Conservation (phyloP, 2,329 filamentous ascomycete genomes). For the Clarireedia paspali region DNA sequence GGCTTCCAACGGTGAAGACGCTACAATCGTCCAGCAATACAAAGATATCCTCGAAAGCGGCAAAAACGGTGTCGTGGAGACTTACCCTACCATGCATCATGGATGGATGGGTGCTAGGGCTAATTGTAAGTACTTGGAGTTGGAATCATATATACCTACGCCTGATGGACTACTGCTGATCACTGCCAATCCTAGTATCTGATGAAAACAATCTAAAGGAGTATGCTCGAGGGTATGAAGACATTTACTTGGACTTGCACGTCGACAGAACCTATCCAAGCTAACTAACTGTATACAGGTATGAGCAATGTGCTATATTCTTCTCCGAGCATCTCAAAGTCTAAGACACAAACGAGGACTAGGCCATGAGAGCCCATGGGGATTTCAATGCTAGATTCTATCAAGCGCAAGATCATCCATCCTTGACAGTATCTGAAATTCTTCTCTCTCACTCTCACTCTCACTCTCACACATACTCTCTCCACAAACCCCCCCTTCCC, state of each 20-base stretch:
- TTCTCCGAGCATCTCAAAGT: not conserved
- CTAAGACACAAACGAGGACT: not conserved
- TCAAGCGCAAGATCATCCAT: not conserved
- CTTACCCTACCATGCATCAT: conserved; percentile 20
- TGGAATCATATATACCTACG: not conserved
- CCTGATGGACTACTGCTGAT: not conserved
- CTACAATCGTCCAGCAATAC: conserved; percentile 35
- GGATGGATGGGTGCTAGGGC: conserved; percentile 41
- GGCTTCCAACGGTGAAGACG: conserved; percentile 42
- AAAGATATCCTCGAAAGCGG: conserved; percentile 34
- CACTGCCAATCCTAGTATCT: not conserved
- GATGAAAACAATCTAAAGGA: conserved; percentile 36
- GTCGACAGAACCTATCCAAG: not conserved
- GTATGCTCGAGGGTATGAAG: not conserved
- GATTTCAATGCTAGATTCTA: not conserved
- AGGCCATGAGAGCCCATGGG: not conserved
- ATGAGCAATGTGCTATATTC: not conserved
- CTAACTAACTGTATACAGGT: not conserved
- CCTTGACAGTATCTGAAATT: no score
- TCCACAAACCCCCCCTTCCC: no score
- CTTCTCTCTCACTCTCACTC: no score
- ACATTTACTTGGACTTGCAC: no score
- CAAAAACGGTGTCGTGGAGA: conserved; percentile 30
- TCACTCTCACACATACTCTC: no score
- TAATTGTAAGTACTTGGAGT: conserved; percentile 30